These are phyloP conservation scores for Halteria grandinella DNA, from an alignment of 73 alveolate species.

Conservation along the genomic window DNA sequence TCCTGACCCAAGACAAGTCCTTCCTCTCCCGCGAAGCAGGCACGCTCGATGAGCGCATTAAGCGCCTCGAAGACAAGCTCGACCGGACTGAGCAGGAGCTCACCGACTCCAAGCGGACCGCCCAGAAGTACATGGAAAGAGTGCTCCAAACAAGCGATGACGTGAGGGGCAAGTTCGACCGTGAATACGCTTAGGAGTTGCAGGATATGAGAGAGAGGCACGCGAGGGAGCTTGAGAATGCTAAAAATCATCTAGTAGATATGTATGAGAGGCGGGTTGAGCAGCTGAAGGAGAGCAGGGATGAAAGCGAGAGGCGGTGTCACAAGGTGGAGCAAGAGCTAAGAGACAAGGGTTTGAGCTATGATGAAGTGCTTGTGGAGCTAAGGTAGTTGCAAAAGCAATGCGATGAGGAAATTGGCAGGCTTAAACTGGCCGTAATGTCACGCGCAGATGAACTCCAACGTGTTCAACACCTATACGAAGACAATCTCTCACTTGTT, in stretches of 20 bases:
- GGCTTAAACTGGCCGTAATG: conserved; percentile 66
- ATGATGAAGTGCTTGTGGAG: conserved; percentile 82
- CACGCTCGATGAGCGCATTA: conserved; percentile 70
- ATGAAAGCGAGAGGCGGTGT: conserved; percentile 70
- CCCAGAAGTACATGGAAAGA: conserved; percentile 81
- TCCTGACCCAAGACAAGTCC: conserved; percentile 79
- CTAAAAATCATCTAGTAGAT: conserved; percentile 76
- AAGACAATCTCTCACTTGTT: conserved; percentile 77
- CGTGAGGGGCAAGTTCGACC: conserved; percentile 59
- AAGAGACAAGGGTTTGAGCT: conserved; percentile 72
- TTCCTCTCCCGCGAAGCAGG: conserved; percentile 75
- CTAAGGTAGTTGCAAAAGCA: conserved; percentile 71
- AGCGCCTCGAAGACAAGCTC: conserved; percentile 83
- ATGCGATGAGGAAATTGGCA: conserved; percentile 80
- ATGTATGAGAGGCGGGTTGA: conserved; percentile 78
- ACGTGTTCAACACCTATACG: conserved; percentile 81
- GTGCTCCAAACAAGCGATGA: conserved; percentile 79
- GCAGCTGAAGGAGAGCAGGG: conserved; percentile 82
- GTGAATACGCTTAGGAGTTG: conserved; percentile 76
- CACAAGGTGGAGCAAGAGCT: conserved; percentile 71
- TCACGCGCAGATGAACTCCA: conserved; percentile 77
- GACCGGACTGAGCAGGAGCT: conserved; percentile 83
- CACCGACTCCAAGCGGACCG: conserved; percentile 74
- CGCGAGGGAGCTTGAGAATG: conserved; percentile 74
- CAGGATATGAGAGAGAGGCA: conserved; percentile 80